Evolutionary conservation across 768 basidiomycete species (phyloP), one percentile per base, ranked within the genome.

Genomic region (Psilocybe tampanensis): DNA sequence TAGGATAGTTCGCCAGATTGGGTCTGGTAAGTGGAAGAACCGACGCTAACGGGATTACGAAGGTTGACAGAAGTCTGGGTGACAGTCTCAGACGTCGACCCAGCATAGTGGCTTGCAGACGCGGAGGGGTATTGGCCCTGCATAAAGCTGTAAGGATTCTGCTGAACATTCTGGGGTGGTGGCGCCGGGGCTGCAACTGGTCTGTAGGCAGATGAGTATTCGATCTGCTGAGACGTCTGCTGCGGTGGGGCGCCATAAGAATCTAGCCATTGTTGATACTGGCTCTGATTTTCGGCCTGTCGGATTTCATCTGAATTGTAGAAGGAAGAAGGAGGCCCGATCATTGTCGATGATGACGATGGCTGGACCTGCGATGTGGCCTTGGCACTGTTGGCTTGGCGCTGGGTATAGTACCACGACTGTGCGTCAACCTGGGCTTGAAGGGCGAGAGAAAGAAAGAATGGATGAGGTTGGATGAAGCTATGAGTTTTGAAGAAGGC

Each of bases 301-400:
- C 61, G 60, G n/a, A 69, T 63, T 3, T 73, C 71, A 18, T 79
- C 70, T 5, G 82, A 73, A 53, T 82, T 81, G 65, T 84, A 86
- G 62, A 83, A 83, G 7, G 82, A 76, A 8, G 82, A 74, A 0
- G 76, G 73, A 15, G 84, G 76, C 34, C 80, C 80, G 59, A 86
- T 85, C 85, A 86, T 85, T 39, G 72, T 60, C 44, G 74, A 64
- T 52, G 68, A 68, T 43, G 68, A 64, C 47, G 64, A 21, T n/a
- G 67, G 60, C 19, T 60, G 50, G 8, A 61, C 53, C 42, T 60
- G 61, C 19, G 58, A 64, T 22, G 48, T 48, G 50, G 36, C 47
- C 34, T 62, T 58, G 54, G 44, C 42, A 44, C 59, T 47, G 54
- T 53, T 52, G 21, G 32, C 44, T 11, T 58, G 17, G 49, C 47